phyloP scores from a whole-genome alignment of 2,329 filamentous ascomycete species.

The Aspergillus jensenii region DNA sequence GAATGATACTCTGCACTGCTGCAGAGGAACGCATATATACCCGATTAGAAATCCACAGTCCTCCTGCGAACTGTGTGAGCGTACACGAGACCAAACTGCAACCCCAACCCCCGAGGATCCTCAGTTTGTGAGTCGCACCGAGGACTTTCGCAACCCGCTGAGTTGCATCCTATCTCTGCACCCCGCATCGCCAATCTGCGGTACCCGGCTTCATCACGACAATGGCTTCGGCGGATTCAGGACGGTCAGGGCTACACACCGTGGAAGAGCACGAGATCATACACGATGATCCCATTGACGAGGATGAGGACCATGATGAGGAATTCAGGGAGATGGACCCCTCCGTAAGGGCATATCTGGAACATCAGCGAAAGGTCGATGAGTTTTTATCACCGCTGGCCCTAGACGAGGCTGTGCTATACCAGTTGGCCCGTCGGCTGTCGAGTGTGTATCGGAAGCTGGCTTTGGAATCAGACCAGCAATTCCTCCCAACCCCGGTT shows the following conservation, averaged over 20 bases:
- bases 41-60: slow-evolving; percentile 3
- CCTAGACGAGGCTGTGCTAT: slow-evolving; percentile 44
- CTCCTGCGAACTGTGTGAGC: background rate
- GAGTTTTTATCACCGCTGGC: slow-evolving; percentile 42
- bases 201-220: slow-evolving; percentile 1
- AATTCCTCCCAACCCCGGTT: slow-evolving; percentile 50
- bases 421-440: slow-evolving; percentile 47
- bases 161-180: slow-evolving; percentile 8
- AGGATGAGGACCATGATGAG: slow-evolving; percentile 38
- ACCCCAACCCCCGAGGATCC: slow-evolving; percentile 3
- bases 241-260: slow-evolving; percentile 24
- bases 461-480: slow-evolving; percentile 45
- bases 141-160: slow-evolving; percentile 4
- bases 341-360: slow-evolving; percentile 27
- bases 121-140: slow-evolving; percentile 12
- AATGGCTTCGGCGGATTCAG: slow-evolving; percentile 28
- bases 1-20: slow-evolving; percentile 13
- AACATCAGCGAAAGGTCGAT: slow-evolving; percentile 37
- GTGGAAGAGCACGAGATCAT: slow-evolving; percentile 30
- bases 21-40: slow-evolving; percentile 10
- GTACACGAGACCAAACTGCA: slow-evolving; percentile 6
- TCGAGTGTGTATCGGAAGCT: slow-evolving; percentile 46
- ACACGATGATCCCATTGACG: slow-evolving; percentile 30
- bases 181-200: slow-evolving; percentile 6
- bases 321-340: slow-evolving; percentile 30